phyloP scores from a whole-genome alignment of 306 rosid genomes.

The Medicago lupulina region DNA sequence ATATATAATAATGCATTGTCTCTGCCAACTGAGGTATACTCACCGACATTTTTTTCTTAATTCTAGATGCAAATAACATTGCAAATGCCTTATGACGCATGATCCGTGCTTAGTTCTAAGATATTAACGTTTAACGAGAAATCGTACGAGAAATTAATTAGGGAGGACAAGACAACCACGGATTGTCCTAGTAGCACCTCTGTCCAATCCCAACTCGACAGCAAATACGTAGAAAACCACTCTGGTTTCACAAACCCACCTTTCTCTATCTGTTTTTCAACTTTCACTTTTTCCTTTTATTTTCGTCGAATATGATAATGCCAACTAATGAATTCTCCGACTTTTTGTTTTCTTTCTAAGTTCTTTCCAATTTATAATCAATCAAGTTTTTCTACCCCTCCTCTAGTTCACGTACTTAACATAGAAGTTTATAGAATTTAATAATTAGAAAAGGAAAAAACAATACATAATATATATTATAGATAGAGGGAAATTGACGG shows the following conservation, averaged over 20 bases:
- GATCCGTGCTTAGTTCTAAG: too few species aligned
- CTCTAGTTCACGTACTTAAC: slow-evolving; percentile 23
- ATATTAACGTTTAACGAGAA: too few species aligned
- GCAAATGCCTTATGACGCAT: too few species aligned
- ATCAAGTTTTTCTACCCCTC: not conserved
- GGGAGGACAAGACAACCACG: slow-evolving; percentile 23
- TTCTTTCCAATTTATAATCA: not conserved
- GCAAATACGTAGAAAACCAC: slow-evolving; percentile 35
- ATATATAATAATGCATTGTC: too few species aligned
- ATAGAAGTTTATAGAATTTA: slow-evolving; percentile 6
- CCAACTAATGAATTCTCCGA: slow-evolving; percentile 13
- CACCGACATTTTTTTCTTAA: too few species aligned
- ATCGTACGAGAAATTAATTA: not conserved
- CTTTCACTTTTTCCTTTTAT: slow-evolving; percentile 10
- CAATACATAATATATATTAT: not conserved
- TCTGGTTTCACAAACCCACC: slow-evolving; percentile 26
- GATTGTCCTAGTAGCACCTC: not conserved
- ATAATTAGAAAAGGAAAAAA: not conserved
- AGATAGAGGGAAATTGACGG: too few species aligned
- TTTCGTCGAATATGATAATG: slow-evolving; percentile 26
- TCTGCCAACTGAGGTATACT: too few species aligned
- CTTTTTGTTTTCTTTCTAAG: not conserved
- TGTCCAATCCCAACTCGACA: slow-evolving; percentile 48
- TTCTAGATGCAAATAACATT: too few species aligned
- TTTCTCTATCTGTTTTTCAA: not conserved